Evolutionary conservation across 208 protist species (phyloP), one percentile per base, ranked within the genome.

Genomic region (Leptomonas seymouri): DNA sequence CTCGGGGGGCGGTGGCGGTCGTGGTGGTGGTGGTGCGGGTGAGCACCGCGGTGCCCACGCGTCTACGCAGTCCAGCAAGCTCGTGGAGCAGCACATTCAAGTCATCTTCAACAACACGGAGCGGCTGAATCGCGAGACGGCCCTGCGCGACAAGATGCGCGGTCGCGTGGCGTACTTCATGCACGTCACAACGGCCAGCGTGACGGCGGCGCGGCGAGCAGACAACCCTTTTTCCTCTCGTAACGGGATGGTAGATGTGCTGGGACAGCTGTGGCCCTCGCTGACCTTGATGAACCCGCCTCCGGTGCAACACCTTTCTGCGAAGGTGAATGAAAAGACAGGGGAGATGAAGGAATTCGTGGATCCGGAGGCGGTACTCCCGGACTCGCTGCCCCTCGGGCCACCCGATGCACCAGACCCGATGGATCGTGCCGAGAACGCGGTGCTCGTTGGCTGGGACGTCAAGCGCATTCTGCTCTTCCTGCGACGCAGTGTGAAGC

Each of bases 161-260:
- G 50, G 51, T 42, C 83, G 80, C 67, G 62, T 60, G 3, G 84
- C 76, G 16, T 89, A 88, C 68, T 88, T 96, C 64, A 70, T 96
- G 42, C 76, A 94, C 64, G 36, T 96, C 39, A 77, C 68, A 25
- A 91, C 81, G 21, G 91, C 89, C 36, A 85, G 82, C 62, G 80
- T 94, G 7, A 93, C 89, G 20, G 91, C 91, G 16, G 91, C 91
- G 48, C 88, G 91, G 23, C 88, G 91, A 15, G 82, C 84, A 5
- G 91, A 96, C 74, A 96, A 96, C 62, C 91, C 91, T 1, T 96
- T 96, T 73, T 91, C 86, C 11, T 42, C 60, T 12, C 84, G 81
- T 23, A 96, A 96, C 71, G 91, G 91, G 49, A 89, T 96, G 68
- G 59, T 87, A 12, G 80, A 91, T 30, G 85, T 85, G 77, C 63